These are phyloP conservation scores for Eutrema salsugineum DNA, from an alignment of 441 rosid genomes.

Conservation along the genomic window DNA sequence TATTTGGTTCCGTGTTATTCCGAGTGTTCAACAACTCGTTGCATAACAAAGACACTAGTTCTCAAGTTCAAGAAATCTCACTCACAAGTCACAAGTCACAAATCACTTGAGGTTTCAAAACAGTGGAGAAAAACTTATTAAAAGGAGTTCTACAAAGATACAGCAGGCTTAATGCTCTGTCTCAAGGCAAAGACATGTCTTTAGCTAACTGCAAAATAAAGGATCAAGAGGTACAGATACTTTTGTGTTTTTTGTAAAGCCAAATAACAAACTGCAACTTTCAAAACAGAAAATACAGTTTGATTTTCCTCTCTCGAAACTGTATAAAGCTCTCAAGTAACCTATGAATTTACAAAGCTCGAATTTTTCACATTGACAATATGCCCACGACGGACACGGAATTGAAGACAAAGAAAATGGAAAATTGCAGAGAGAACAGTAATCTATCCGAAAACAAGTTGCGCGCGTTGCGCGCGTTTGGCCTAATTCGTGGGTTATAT, in stretches of 20 bases:
- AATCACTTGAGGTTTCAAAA: neutral
- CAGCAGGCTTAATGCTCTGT: constrained; percentile 12
- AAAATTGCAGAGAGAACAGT: too few species aligned
- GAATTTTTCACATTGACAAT: too few species aligned
- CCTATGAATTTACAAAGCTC: too few species aligned
- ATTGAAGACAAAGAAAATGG: too few species aligned
- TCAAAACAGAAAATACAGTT: constrained; percentile 12
- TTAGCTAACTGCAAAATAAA: constrained; percentile 14
- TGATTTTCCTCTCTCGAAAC: constrained; percentile 16
- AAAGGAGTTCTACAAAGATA: constrained; percentile 6
- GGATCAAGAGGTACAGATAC: constrained; percentile 10
- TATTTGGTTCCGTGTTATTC: neutral
- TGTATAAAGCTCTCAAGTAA: constrained; percentile 17
- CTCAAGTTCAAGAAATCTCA: neutral
- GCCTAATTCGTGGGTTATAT: too few species aligned
- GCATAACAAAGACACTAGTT: neutral
- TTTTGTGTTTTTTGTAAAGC: constrained; percentile 12
- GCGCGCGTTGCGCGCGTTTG: too few species aligned
- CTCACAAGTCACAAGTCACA: too few species aligned
- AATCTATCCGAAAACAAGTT: too few species aligned
- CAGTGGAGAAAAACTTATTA: constrained; percentile 1
- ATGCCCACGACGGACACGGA: too few species aligned
- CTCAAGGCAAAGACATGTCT: constrained; percentile 14
- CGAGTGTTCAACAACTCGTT: neutral
- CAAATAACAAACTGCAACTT: constrained; percentile 15